phyloP scores from a whole-genome alignment of 352 stramenopile genomes.

The Sclerospora graminicola region DNA sequence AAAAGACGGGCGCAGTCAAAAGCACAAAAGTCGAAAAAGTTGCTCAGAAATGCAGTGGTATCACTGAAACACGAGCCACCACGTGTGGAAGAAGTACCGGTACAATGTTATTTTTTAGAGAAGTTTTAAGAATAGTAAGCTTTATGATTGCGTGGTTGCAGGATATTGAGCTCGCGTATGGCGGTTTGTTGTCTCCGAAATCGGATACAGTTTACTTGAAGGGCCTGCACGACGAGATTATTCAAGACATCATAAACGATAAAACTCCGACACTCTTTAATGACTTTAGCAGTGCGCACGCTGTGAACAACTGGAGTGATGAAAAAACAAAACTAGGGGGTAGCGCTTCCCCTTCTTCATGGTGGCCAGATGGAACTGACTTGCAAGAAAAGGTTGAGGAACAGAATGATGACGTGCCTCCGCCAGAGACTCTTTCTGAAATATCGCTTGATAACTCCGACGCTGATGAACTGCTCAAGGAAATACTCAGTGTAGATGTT shows the following conservation, averaged over 20 bases:
- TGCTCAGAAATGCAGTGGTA: slow-evolving; percentile 3
- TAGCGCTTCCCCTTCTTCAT: slow-evolving; percentile 29
- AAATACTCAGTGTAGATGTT: slow-evolving; percentile 46
- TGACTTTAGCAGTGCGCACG: slow-evolving; percentile 19
- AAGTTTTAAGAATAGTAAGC: no score
- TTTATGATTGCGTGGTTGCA: slow-evolving; percentile 5
- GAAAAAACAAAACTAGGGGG: slow-evolving; percentile 36
- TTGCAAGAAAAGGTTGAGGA: slow-evolving; percentile 1
- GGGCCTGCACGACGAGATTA: slow-evolving; percentile 41
- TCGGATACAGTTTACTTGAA: slow-evolving; percentile 29
- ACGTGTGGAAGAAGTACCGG: slow-evolving; percentile 28
- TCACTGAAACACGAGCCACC: slow-evolving; percentile 6
- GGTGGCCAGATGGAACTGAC: slow-evolving; percentile 24
- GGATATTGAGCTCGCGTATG: slow-evolving; percentile 70
- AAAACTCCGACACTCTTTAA: slow-evolving; percentile 43
- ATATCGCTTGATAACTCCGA: slow-evolving; percentile 17
- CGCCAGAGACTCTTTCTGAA: slow-evolving; percentile 29
- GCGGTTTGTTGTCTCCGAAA: slow-evolving; percentile 32
- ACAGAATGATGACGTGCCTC: slow-evolving; percentile 23
- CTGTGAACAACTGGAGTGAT: slow-evolving; percentile 13
- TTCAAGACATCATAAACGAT: slow-evolving; percentile 35
- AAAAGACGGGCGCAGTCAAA: slow-evolving; percentile 16
- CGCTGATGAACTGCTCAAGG: slow-evolving; percentile 33
- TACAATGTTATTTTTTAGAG: slow-evolving; percentile 2
- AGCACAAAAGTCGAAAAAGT: slow-evolving; percentile 18